phyloP scores from a whole-genome alignment of 108 stramenopile genomes.

The Nitzschia sp. region DNA sequence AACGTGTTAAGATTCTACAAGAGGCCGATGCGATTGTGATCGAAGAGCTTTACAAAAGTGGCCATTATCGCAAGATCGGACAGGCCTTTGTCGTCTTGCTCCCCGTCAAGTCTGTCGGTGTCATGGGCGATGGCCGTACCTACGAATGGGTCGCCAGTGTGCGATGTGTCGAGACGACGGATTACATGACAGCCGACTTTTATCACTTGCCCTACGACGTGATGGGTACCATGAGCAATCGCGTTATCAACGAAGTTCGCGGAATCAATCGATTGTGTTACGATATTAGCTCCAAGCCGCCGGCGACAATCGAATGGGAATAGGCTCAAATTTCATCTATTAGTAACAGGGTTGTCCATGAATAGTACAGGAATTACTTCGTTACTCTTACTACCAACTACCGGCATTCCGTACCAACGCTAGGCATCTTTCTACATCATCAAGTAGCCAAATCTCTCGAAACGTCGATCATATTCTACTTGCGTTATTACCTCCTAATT shows the following conservation, averaged over 20 bases:
- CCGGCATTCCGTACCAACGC: too few species aligned
- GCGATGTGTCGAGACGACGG: conserved; percentile 95
- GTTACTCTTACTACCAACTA: too few species aligned
- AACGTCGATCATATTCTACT: too few species aligned
- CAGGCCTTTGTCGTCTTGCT: conserved; percentile 98
- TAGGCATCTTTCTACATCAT: too few species aligned
- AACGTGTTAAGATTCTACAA: conserved; percentile 89
- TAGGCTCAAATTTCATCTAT: conserved; percentile 49
- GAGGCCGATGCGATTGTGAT: conserved; percentile 97
- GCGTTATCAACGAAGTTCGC: conserved; percentile 97
- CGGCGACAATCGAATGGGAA: conserved; percentile 99
- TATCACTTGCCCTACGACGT: conserved; percentile 97
- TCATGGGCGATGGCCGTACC: conserved; percentile 97
- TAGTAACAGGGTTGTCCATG: too few species aligned
- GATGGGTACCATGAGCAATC: conserved; percentile 91
- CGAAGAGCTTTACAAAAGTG: conserved; percentile 87
- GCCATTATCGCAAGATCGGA: conserved; percentile 94
- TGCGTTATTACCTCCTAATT: too few species aligned
- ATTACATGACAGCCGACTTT: conserved; percentile 99
- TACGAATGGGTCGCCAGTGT: conserved; percentile 92
- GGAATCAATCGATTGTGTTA: conserved; percentile 98
- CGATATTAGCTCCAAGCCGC: conserved; percentile 99
- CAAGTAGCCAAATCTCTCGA: too few species aligned
- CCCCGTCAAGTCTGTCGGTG: conserved; percentile 95
- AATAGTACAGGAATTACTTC: too few species aligned